These are phyloP conservation scores for Kregervanrija fluxuum DNA, from an alignment of 805 yeast species.

Conservation along the genomic window DNA sequence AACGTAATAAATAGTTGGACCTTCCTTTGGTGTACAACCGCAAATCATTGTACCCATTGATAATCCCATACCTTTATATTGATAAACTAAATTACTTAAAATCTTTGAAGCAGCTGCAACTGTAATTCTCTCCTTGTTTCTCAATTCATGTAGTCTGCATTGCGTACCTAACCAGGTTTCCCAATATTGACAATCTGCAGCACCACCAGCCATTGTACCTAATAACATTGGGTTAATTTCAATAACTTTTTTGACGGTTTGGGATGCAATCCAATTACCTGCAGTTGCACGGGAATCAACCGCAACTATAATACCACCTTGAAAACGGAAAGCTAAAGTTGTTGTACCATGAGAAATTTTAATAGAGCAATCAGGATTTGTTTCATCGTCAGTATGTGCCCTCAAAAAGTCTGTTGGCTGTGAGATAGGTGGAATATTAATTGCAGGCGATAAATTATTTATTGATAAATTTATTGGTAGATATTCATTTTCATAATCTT, in stretches of 20 bases:
- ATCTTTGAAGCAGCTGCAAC: constrained; percentile 97
- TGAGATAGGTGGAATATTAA: constrained; percentile 75
- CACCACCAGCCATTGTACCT: constrained; percentile 99
- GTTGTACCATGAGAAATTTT: constrained; percentile 99
- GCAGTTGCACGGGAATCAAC: constrained; percentile 98
- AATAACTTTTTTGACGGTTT: constrained; percentile 94
- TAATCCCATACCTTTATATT: constrained; percentile 96
- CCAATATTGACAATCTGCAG: constrained; percentile 99
- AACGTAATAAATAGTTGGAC: constrained; percentile 92
- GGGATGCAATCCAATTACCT: constrained; percentile 97
- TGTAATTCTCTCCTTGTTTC: constrained; percentile 90
- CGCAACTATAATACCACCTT: constrained; percentile 93
- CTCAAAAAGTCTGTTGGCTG: constrained; percentile 88
- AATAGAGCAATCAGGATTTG: constrained; percentile 89
- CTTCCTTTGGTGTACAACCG: constrained; percentile 92
- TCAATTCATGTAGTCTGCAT: constrained; percentile 88
- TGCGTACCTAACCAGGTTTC: constrained; percentile 98
- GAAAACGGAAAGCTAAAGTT: constrained; percentile 90
- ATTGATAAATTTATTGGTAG: constrained; percentile 3
- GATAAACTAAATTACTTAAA: constrained; percentile 80
- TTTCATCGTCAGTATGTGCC: constrained; percentile 95
- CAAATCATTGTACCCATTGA: constrained; percentile 99
- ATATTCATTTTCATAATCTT: constrained; percentile 10
- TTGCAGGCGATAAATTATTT: constrained; percentile 44
- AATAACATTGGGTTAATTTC: constrained; percentile 90